Percentiles rank a stretch among this genome's conserved stretches.
phyloP scores from a whole-genome alignment of 2,329 filamentous ascomycete genomes.

The Mycosphaerella arachidis region DNA sequence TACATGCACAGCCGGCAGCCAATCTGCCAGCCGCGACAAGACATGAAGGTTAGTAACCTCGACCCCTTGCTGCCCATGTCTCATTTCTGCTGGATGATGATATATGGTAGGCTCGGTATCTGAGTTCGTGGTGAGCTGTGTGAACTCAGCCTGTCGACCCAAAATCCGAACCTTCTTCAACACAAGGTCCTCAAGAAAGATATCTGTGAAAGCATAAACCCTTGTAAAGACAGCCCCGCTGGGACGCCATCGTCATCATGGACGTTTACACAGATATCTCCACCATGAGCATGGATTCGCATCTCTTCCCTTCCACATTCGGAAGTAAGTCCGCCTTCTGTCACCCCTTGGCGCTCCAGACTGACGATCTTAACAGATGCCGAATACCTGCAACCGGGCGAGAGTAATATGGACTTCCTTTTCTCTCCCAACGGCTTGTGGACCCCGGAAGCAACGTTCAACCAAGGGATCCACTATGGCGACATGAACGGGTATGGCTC shows the following conservation, averaged over 20 bases:
- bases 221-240: neutral
- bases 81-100: neutral
- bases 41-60: neutral
- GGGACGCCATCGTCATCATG: neutral
- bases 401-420: neutral
- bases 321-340: neutral
- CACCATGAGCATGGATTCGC: neutral
- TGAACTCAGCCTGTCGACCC: neutral
- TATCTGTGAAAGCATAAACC: neutral
- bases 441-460: neutral
- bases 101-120: neutral
- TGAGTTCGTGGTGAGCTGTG: neutral
- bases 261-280: neutral
- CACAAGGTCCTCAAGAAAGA: neutral
- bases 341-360: neutral
- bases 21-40: neutral
- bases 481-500: neutral
- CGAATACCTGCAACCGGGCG: neutral
- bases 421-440: neutral
- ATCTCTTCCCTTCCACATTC: conserved; percentile 1
- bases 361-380: neutral
- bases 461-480: neutral
- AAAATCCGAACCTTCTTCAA: neutral
- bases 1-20: neutral
- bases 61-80: neutral